Conservation (phyloP, 441 rosid genomes). For the Arabidopsis lyrata region DNA sequence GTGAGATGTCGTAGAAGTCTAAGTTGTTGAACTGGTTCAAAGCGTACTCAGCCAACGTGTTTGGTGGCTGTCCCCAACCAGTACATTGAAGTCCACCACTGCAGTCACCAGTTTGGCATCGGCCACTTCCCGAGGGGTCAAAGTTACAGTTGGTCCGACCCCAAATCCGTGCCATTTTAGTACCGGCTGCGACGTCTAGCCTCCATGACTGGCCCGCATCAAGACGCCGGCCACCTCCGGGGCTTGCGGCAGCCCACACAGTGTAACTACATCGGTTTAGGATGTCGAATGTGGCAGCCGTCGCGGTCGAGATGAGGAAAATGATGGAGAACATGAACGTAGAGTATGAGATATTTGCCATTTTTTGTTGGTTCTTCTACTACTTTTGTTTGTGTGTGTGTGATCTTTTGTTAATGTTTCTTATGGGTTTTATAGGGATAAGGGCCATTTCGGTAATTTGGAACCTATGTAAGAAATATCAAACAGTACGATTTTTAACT, state of each 20-base stretch:
- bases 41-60: constrained; percentile 54
- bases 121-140: constrained; percentile 46
- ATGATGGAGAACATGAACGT: constrained; percentile 26
- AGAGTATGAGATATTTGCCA: constrained; percentile 28
- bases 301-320: constrained; percentile 29
- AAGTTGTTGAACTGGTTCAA: constrained; percentile 48
- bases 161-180: constrained; percentile 53
- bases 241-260: constrained; percentile 56
- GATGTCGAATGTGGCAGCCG: constrained; percentile 52
- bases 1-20: constrained; percentile 55
- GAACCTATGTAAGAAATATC: too few species aligned
- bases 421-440: constrained; percentile 27
- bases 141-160: constrained; percentile 51
- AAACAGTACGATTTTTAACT: too few species aligned
- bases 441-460: background rate
- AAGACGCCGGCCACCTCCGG: constrained; percentile 53
- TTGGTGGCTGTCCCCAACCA: constrained; percentile 52
- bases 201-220: constrained; percentile 44
- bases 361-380: background rate
- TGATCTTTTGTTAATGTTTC: constrained; percentile 9
- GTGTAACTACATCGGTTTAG: constrained; percentile 53
- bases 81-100: constrained; percentile 46
- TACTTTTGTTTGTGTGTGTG: background rate
- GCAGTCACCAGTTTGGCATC: constrained; percentile 54
- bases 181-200: constrained; percentile 41